Conservation (phyloP, 306 rosid genomes). For the Dalbergia cochinchinensis region DNA sequence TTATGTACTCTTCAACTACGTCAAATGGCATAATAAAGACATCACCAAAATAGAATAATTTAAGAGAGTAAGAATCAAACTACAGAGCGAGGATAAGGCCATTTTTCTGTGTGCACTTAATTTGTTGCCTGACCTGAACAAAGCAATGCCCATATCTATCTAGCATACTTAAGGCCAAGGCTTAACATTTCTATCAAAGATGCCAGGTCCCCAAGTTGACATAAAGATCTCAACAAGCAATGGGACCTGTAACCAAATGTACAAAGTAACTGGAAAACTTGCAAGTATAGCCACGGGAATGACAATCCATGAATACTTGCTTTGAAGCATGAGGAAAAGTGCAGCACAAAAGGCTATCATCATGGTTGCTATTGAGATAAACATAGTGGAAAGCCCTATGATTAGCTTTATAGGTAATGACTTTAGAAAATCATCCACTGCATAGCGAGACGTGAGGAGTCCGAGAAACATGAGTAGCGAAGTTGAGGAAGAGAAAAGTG, state of each 20-base stretch:
- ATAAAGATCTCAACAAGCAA: background rate
- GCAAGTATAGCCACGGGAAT: slow-evolving; percentile 7
- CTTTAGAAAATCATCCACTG: slow-evolving; percentile 14
- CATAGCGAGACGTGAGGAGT: background rate
- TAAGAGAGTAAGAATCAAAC: no score
- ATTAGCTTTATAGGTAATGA: slow-evolving; percentile 15
- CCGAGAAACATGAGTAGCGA: slow-evolving; percentile 13
- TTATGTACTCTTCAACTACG: no score
- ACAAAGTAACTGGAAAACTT: slow-evolving; percentile 4
- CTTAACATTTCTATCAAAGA: slow-evolving; percentile 14
- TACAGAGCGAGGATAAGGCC: no score
- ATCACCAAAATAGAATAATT: no score
- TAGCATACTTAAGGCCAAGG: background rate
- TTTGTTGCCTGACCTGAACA: no score
- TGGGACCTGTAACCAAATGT: slow-evolving; percentile 1
- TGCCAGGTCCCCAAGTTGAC: background rate
- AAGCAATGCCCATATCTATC: no score
- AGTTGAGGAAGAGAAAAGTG: slow-evolving; percentile 24
- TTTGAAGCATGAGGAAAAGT: background rate
- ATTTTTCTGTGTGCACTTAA: no score
- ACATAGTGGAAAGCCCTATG: background rate
- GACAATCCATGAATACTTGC: background rate
- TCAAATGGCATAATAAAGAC: no score
- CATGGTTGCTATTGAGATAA: slow-evolving; percentile 14
- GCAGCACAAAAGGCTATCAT: slow-evolving; percentile 21